Base-by-base conservation (phyloP, 2,329 filamentous ascomycete species). In the Fusarium sp. region DNA sequence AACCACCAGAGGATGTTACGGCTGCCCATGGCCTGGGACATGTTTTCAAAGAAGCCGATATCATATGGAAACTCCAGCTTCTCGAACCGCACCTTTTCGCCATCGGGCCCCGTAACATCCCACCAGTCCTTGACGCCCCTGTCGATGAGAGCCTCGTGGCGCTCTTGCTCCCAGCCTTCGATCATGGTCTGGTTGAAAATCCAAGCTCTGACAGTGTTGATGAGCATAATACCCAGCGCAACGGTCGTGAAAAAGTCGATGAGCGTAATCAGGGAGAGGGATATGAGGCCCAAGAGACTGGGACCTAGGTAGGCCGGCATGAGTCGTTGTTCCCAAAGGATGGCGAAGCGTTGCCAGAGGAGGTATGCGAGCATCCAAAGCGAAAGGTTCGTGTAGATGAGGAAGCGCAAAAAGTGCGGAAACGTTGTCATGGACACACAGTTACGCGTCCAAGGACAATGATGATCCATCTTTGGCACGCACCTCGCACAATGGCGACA, bases 361-460 rank as follows among this genome's bases (percentile, higher is more conserved):
- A 91, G 84, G 71, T 82, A 83, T 58, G 84, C 81, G 6, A 95
- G 84, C 59, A 80, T 78, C 80, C 89, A 89, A 71, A 93, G 88
- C 2, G 90, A 83, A 13, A 85, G 64, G 74, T 91, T 90, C 25
- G 91, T 84, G 77, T 89, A 94, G 68, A 88, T 77, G 44, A 96
- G 83, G 81, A 96, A 95, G 73, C 92, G 91, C 50, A 93, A 69
- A 79, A 96, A 96, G 80, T 95, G 90, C 7, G 93, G 92, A 74
- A 93, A 92, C 1, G 91, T 94, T 65, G 89, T 90, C 78, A 93
- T 87, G 11, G 91, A 93, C 58, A 96, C 91, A 81, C 93, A 96
- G 80, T 94, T 95, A 65, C 81, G 83, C 4, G 91, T 95, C 92
- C 92, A 96, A 3, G 92, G 91, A 76, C 92, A 96, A 81, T 96